A percentile compares a stretch with the other conserved stretches of the same genome.
Evolutionary conservation across 495 filamentous ascomycete genomes (phyloP).

Genomic region (Tetracladium setigerum): DNA sequence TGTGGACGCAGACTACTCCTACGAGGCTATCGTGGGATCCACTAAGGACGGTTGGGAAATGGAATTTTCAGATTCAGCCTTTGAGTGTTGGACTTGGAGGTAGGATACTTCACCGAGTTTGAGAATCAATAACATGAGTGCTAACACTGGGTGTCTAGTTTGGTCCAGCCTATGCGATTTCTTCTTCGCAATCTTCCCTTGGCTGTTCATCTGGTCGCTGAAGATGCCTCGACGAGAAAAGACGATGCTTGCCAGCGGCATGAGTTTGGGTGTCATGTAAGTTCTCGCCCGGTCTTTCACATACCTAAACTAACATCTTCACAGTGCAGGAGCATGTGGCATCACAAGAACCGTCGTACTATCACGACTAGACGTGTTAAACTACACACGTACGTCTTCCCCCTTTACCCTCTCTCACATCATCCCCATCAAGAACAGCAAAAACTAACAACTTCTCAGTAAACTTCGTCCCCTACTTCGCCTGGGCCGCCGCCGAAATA

Average conservation of each 20-base stretch:
- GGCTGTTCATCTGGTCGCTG: slow-evolving; percentile 40
- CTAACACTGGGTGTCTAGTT: background rate
- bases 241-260: slow-evolving; percentile 35
- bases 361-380: slow-evolving; percentile 25
- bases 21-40: too few relatives aligned
- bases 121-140: background rate
- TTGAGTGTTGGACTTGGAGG: slow-evolving; percentile 13
- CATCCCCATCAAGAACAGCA: too few relatives aligned
- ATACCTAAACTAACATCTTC: background rate
- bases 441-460: slow-evolving; percentile 10
- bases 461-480: slow-evolving; percentile 32
- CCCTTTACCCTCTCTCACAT: background rate
- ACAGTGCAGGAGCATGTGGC: slow-evolving; percentile 32
- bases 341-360: slow-evolving; percentile 32
- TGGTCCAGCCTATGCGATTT: slow-evolving; percentile 31
- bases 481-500: slow-evolving; percentile 34
- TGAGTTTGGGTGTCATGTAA: slow-evolving; percentile 43
- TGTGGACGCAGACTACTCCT: background rate
- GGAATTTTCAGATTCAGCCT: background rate
- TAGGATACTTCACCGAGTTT: background rate
- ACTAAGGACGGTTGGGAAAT: background rate
- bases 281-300: slow-evolving; percentile 16
- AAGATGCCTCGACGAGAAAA: slow-evolving; percentile 39
- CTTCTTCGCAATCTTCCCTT: slow-evolving; percentile 37
- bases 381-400: slow-evolving; percentile 27